Evolutionary conservation across 306 rosid species (phyloP).

Genomic region (Begonia peltatifolia): DNA sequence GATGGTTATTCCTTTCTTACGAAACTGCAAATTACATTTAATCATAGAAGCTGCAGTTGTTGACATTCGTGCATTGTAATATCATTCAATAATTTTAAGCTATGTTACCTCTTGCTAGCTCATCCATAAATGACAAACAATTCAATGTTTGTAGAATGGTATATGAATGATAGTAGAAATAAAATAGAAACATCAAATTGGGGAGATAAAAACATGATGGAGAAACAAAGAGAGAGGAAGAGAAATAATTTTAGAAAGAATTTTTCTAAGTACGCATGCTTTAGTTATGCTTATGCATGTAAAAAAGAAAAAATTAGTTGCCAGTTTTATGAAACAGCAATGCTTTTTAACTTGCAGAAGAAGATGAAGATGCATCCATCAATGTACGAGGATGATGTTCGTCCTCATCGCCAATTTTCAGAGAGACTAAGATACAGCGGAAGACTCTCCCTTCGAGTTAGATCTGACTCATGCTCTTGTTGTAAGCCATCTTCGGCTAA

Average conservation of each 20-base stretch:
- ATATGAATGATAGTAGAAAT: too few relatives aligned
- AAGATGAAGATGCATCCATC: slow-evolving; percentile 72
- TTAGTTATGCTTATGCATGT: neutral
- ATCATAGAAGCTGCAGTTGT: too few relatives aligned
- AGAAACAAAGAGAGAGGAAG: neutral
- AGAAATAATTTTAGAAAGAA: neutral
- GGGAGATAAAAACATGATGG: too few relatives aligned
- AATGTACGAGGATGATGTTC: slow-evolving; percentile 54
- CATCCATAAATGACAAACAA: too few relatives aligned
- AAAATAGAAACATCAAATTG: too few relatives aligned
- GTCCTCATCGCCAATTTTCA: slow-evolving; percentile 18
- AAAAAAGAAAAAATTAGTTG: slow-evolving; percentile 6
- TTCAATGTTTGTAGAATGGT: too few relatives aligned
- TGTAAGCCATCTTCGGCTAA: slow-evolving; percentile 28
- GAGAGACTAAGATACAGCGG: slow-evolving; percentile 38
- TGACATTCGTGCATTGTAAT: too few relatives aligned
- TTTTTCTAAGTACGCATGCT: neutral
- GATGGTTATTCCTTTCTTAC: too few relatives aligned
- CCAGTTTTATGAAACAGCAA: slow-evolving; percentile 5
- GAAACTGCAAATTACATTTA: too few relatives aligned
- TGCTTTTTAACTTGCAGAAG: slow-evolving; percentile 50
- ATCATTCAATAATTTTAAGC: too few relatives aligned
- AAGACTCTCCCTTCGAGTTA: slow-evolving; percentile 24
- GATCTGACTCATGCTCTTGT: slow-evolving; percentile 32
- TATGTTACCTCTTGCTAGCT: too few relatives aligned